These are phyloP conservation scores for Hirschioporus abietinus DNA, from an alignment of 768 basidiomycete species.

Conservation along the genomic window DNA sequence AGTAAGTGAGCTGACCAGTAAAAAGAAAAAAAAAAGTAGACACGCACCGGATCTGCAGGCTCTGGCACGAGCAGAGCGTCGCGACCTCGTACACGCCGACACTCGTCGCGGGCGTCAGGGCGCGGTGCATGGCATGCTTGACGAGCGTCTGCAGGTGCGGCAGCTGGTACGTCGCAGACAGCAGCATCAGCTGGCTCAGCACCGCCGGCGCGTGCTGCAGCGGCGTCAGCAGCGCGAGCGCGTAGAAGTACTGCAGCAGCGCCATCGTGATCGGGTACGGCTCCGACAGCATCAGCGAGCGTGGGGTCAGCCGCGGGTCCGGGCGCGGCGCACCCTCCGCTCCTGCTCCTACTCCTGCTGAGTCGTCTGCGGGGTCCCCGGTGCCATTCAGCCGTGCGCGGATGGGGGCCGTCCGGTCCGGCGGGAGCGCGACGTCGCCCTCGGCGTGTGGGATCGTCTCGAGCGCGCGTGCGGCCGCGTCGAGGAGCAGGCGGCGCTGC, in stretches of 20 bases:
- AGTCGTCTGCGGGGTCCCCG: slow-evolving; percentile 20
- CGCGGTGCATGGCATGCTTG: slow-evolving; percentile 92
- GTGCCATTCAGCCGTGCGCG: background rate
- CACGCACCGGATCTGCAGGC: slow-evolving; percentile 77
- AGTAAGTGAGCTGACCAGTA: too few relatives aligned
- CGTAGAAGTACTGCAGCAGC: slow-evolving; percentile 91
- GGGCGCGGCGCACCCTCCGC: slow-evolving; percentile 40
- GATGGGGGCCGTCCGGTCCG: slow-evolving; percentile 41
- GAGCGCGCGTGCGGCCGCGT: slow-evolving; percentile 50
- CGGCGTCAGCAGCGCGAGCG: slow-evolving; percentile 78
- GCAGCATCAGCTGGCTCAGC: slow-evolving; percentile 77
- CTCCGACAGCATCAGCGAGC: slow-evolving; percentile 77
- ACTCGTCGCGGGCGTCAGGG: slow-evolving; percentile 76
- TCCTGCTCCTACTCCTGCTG: slow-evolving; percentile 20
- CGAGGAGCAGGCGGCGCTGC: slow-evolving; percentile 54
- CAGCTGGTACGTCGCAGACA: slow-evolving; percentile 80
- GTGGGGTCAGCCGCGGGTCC: slow-evolving; percentile 78
- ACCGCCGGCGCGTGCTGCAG: slow-evolving; percentile 90
- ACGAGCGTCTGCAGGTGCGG: slow-evolving; percentile 70
- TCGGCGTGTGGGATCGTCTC: slow-evolving; percentile 49
- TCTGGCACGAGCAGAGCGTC: slow-evolving; percentile 82
- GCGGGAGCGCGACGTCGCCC: slow-evolving; percentile 60
- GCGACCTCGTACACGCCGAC: slow-evolving; percentile 95
- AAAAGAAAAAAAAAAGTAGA: slow-evolving; percentile 18
- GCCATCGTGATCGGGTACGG: slow-evolving; percentile 87